Base-by-base conservation (phyloP, 805 yeast genomes). In the Candida ascalaphidarum region DNA sequence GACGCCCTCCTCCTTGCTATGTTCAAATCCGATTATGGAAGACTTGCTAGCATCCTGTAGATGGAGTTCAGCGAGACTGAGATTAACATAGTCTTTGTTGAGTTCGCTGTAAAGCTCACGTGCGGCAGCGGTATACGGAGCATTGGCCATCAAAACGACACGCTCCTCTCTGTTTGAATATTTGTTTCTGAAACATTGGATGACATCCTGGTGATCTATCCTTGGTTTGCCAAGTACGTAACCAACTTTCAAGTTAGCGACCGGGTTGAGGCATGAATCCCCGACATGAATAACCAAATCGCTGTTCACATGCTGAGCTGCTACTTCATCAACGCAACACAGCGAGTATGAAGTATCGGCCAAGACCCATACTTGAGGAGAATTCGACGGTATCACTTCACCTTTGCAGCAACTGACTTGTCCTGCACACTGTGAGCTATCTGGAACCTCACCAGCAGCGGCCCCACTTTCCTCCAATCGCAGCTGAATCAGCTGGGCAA, bases 341-440 rank as follows among this genome's bases (percentile, higher is more conserved):
- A 95, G 67, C 17, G 95, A 83, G 46, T 92, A 92, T 0, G 96
- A 85, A 0, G 98, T 89, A 47, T 92, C 98, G 0, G 97, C 98
- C 21, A 92, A 58, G 11, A 89, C 72, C 82, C 89, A 89, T 8
- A 81, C 67, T 27, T 68, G 58, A 39, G 65, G 61, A 8, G 13
- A 22, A n/a, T n/a, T 14, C 4, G 11, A n/a, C 13, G 24, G n/a
- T 11, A 7, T 12, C n/a, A 11, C 15, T 20, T 11, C 25, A 7
- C 22, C 11, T 12, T 19, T 14, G 21, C 32, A 28, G 13, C n/a
- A n/a, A n/a, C n/a, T n/a, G n/a, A n/a, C n/a, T n/a, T n/a, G n/a
- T n/a, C n/a, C n/a, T n/a, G n/a, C n/a, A n/a, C n/a, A n/a, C n/a
- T n/a, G n/a, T n/a, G n/a, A n/a, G n/a, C n/a, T n/a, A n/a, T n/a